Base-by-base conservation (phyloP, 345 rosid species). In the Lagerstroemia speciosa region DNA sequence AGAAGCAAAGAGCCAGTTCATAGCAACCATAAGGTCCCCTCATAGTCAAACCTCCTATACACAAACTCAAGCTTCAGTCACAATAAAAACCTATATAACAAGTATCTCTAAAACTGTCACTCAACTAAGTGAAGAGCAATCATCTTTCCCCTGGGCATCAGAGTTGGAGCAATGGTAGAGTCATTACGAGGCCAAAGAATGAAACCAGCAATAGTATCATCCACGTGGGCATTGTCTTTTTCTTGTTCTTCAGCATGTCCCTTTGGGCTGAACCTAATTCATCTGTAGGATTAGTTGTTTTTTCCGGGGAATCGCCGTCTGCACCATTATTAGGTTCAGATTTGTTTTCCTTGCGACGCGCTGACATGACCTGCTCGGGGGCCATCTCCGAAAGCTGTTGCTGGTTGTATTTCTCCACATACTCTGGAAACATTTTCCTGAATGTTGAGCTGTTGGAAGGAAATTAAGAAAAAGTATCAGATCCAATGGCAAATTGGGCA, bases 101-200 rank as follows among this genome's bases (percentile, higher is more conserved):
- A 58, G 33, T 27, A 58, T 58, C 63, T 27, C 63, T 58, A 58
- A 27, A 58, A 27, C 63, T 58, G 63, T 27, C 63, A 30, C 45
- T 64, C 67, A 34, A 37, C 50, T 53, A 67, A 67, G 45, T 50
- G 17, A 55, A 31, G 58, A 61, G 45, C 57, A 6, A 30, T 32
- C 71, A 32, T 50, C 63, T 58, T 27, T 30, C 29, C 20, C 22
- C 66, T 33, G 32, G 16, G 29, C 17, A 52, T 89, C 81, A 92
- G 73, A 88, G 92, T 74, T 95, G 98, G 69, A 95, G 97, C 74
- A 95, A 79, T 31, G 99, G 99, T 79, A 95, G 79, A 1, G 99
- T 93, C 99, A 95, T 95, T 68, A 95, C 96, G 24, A 92, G 69
- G 38, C 99, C 98, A 37, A 92, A 87, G 74, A 90, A 80, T 9